Evolutionary conservation across 371 early-diverging fungal genomes (phyloP).

Genomic region (Blakeslea trispora): DNA sequence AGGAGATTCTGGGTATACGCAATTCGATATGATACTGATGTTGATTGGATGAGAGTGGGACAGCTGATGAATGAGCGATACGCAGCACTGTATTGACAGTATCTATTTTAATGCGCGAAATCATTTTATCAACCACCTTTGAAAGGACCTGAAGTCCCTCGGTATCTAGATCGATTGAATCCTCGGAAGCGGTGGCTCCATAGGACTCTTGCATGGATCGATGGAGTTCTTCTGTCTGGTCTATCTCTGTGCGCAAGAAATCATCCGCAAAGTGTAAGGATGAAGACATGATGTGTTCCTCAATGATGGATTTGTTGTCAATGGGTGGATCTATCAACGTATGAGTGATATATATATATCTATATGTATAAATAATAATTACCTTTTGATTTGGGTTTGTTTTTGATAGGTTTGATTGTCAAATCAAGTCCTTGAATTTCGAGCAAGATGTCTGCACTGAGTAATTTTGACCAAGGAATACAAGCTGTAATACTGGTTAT

Average conservation of each 20-base stretch:
- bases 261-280: slow-evolving; percentile 88
- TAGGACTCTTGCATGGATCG: slow-evolving; percentile 61
- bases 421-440: slow-evolving; percentile 75
- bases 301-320: slow-evolving; percentile 14
- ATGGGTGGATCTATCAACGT: no score
- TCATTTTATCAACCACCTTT: slow-evolving; percentile 68
- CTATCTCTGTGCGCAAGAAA: slow-evolving; percentile 72
- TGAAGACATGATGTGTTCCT: slow-evolving; percentile 74
- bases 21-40: slow-evolving; percentile 58
- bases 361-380: neutral
- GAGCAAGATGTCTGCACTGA: slow-evolving; percentile 75
- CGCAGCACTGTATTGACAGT: slow-evolving; percentile 56
- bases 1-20: slow-evolving; percentile 55
- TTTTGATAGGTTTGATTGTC: slow-evolving; percentile 54
- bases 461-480: slow-evolving; percentile 84
- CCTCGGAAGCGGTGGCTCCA: slow-evolving; percentile 23
- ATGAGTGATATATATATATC: neutral
- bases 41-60: slow-evolving; percentile 24
- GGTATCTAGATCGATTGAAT: slow-evolving; percentile 36
- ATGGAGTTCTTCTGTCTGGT: slow-evolving; percentile 56
- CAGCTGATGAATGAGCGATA: slow-evolving; percentile 53
- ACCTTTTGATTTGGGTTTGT: slow-evolving; percentile 38
- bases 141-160: slow-evolving; percentile 72
- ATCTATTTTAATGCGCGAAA: slow-evolving; percentile 63
- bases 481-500: slow-evolving; percentile 73